Percentiles rank a stretch among this genome's conserved stretches.
Evolutionary conservation across 192 early-diverging fungal genomes (phyloP).

Genomic region (Lunasporangiospora selenospora): DNA sequence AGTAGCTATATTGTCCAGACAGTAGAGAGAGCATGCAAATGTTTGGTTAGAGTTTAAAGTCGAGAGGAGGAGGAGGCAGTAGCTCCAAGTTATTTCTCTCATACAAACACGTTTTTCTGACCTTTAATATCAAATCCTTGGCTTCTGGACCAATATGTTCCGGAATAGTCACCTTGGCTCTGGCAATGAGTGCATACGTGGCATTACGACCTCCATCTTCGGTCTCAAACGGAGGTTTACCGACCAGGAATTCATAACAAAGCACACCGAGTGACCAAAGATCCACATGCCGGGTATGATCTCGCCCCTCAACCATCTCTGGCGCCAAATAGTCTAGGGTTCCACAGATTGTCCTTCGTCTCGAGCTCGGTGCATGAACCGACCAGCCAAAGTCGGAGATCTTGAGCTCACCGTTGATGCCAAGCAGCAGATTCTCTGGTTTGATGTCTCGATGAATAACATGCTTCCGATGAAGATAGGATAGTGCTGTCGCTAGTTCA

Average conservation of each 20-base stretch:
- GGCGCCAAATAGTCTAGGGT: conserved; percentile 96
- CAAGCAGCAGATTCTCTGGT: conserved; percentile 92
- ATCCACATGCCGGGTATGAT: conserved; percentile 84
- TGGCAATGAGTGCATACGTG: conserved; percentile 85
- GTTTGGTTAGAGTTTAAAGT: not conserved
- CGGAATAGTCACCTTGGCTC: conserved; percentile 86
- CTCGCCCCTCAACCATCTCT: conserved; percentile 91
- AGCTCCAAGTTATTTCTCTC: not conserved
- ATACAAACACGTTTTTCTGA: conserved; percentile 20
- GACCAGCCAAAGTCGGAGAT: conserved; percentile 99
- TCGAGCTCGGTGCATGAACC: conserved; percentile 81
- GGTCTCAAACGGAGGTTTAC: conserved; percentile 87
- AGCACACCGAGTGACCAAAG: conserved; percentile 94
- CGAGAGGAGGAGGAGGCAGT: not conserved
- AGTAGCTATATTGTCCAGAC: conserved; percentile 62
- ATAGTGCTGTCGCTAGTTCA: conserved; percentile 86
- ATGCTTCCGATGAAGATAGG: conserved; percentile 87
- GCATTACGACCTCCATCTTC: conserved; percentile 62
- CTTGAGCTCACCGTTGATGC: conserved; percentile 87
- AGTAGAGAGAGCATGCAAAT: not conserved
- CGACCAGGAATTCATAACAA: conserved; percentile 93
- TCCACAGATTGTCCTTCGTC: conserved; percentile 90
- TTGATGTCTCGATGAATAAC: conserved; percentile 98
- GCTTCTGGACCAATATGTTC: conserved; percentile 80
- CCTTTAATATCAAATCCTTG: conserved; percentile 83